A percentile compares a stretch with the other conserved stretches of the same genome.
Conservation (phyloP, 345 rosid species). For the Rhodomyrtus tomentosa region DNA sequence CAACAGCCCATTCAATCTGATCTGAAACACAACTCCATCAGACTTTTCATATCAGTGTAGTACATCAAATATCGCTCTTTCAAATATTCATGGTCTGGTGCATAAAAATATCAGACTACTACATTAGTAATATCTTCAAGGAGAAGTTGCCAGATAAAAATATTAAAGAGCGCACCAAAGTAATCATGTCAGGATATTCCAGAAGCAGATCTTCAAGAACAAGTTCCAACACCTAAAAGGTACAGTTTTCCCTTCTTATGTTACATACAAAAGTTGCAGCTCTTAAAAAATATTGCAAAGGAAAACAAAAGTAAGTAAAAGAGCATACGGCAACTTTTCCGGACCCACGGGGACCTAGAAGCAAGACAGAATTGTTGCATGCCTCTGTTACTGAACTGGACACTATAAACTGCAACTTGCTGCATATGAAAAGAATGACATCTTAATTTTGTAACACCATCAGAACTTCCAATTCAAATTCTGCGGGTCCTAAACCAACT, state of each 20-base stretch:
- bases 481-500: not conserved
- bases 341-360: constrained; percentile 89
- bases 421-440: constrained; percentile 10
- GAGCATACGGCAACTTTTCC: constrained; percentile 64
- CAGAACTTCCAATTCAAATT: not conserved
- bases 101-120: not conserved
- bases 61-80: not conserved
- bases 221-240: constrained; percentile 70
- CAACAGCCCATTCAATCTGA: constrained; percentile 78
- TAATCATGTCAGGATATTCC: constrained; percentile 58
- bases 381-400: constrained; percentile 69
- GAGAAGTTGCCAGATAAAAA: not conserved
- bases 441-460: not conserved
- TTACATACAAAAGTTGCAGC: not conserved
- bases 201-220: constrained; percentile 53
- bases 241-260: not conserved
- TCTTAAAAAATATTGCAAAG: not conserved
- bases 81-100: not conserved
- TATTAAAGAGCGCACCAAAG: constrained; percentile 39
- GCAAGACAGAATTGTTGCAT: constrained; percentile 85
- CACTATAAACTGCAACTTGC: constrained; percentile 64
- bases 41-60: not conserved
- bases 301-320: not conserved
- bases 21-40: constrained; percentile 32
- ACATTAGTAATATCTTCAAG: not conserved